Evolutionary conservation across 768 basidiomycete genomes (phyloP), one percentile per base, ranked within the genome.

Genomic region (Amanita muscaria): DNA sequence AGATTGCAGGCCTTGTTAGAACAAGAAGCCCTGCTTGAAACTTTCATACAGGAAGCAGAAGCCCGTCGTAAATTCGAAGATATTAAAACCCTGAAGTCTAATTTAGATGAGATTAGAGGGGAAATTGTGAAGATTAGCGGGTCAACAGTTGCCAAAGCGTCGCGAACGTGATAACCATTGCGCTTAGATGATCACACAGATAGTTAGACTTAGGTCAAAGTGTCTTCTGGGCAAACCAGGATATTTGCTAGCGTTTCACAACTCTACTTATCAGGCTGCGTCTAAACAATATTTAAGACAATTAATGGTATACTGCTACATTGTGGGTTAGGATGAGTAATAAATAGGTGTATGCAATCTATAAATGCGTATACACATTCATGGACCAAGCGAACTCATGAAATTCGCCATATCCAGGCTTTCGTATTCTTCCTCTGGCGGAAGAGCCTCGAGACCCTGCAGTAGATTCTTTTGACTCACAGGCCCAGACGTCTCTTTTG

Each of bases 1-100:
- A 65, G 72, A 5, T 65, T 97, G 12, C 92, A 97, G 53, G 92
- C 92, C 2, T 66, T 97, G 10, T 73, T 97, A 12, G 92, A 97
- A 63, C 94, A 98, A 61, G 94, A 99, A 62, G 83, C 85, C 2
- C 72, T 97, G 37, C 72, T 99, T 15, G 88, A 93, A 62, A 74
- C 80, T 2, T 97, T 92, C 56, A 78, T 98, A 6, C 82, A 86
- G 52, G 91, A 97, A 59, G 94, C 94, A 5, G 84, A 82, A 61
- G 74, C 80, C 2, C 83, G 84, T 53, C 72, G 94, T 33, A 98
- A 98, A 64, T 97, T 98, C 51, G 94, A 98, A 62, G 96, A 99
- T 57, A 86, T 85, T 11, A 85, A 85, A 61, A 85, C 84, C 3
- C 66, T 99, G 49, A 82, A 87, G 58, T 59, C 65, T 24, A 93